Evolutionary conservation across 768 basidiomycete genomes (phyloP).

Genomic region (Lanmaoa rubissima): DNA sequence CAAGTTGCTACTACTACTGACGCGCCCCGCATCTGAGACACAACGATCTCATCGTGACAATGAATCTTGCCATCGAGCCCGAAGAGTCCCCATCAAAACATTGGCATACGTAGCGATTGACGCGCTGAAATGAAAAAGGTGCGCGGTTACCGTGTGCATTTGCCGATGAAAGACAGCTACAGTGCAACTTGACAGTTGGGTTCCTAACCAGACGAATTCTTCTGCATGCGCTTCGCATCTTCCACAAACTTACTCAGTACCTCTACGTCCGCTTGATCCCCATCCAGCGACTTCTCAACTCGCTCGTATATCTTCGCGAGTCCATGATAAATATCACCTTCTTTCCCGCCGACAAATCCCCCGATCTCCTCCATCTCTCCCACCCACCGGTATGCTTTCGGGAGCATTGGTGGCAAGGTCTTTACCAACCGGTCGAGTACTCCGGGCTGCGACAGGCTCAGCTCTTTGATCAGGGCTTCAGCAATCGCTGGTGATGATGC

Average conservation of each 20-base stretch:
- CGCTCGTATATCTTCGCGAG: slow-evolving; percentile 45
- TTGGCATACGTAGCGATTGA: slow-evolving; percentile 8
- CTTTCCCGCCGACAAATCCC: slow-evolving; percentile 47
- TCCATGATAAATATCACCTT: slow-evolving; percentile 47
- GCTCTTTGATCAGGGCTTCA: slow-evolving; percentile 51
- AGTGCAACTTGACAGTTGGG: slow-evolving; percentile 8
- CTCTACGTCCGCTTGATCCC: slow-evolving; percentile 39
- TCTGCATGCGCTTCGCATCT: slow-evolving; percentile 36
- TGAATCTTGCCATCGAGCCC: not conserved
- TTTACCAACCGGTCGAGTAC: slow-evolving; percentile 40
- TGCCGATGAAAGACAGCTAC: slow-evolving; percentile 13
- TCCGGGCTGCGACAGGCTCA: slow-evolving; percentile 45
- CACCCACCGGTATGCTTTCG: slow-evolving; percentile 63
- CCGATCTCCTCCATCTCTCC: slow-evolving; percentile 66
- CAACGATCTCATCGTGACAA: slow-evolving; percentile 1
- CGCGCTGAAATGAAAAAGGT: slow-evolving; percentile 23
- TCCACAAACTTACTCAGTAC: slow-evolving; percentile 44
- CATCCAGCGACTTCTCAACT: slow-evolving; percentile 40
- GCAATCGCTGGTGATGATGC: slow-evolving; percentile 60
- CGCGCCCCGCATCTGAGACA: not conserved
- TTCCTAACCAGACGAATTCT: slow-evolving; percentile 5
- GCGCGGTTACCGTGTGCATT: slow-evolving; percentile 16
- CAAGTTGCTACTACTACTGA: not conserved
- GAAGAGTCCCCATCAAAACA: slow-evolving; percentile 11
- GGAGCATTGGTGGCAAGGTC: slow-evolving; percentile 48